phyloP scores from a whole-genome alignment of 2,329 filamentous ascomycete species.

The Aspergillus ruber region DNA sequence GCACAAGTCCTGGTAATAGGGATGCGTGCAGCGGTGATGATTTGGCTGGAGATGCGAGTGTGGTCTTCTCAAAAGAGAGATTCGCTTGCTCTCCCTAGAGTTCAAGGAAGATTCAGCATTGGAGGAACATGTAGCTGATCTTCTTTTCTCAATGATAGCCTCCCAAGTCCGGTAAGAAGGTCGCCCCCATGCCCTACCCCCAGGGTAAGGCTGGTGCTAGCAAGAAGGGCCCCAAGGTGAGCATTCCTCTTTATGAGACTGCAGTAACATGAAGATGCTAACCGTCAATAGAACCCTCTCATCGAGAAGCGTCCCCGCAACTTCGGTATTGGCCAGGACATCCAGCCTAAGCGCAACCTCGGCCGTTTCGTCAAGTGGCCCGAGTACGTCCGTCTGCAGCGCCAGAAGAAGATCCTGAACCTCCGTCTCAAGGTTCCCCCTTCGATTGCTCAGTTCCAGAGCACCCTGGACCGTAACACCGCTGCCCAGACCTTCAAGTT shows the following conservation, averaged over 20 bases:
- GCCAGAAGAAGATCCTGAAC: conserved; percentile 92
- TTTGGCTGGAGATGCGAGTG: conserved; percentile 49
- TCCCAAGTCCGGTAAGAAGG: conserved; percentile 96
- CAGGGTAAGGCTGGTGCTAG: conserved; percentile 76
- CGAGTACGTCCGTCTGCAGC: conserved; percentile 97
- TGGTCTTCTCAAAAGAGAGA: conserved; percentile 46
- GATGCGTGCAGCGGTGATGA: conserved; percentile 35
- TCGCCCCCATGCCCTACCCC: conserved; percentile 93
- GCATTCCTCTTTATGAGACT: conserved; percentile 35
- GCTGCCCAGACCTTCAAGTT: conserved; percentile 98
- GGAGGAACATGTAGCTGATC: conserved; percentile 76
- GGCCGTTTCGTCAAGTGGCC: conserved; percentile 99
- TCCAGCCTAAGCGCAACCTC: conserved; percentile 93
- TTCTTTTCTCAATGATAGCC: conserved; percentile 99
- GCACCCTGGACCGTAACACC: conserved; percentile 93
- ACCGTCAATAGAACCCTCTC: conserved; percentile 75
- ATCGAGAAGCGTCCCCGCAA: conserved; percentile 97
- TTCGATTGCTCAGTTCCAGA: conserved; percentile 94
- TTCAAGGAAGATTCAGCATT: conserved; percentile 73
- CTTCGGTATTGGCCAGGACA: conserved; percentile 98
- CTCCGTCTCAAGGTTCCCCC: conserved; percentile 98
- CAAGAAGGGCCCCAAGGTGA: conserved; percentile 96
- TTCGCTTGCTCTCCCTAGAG: conserved; percentile 71
- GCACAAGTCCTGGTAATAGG: conserved; percentile 20
- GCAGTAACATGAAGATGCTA: conserved; percentile 13